Evolutionary conservation across 768 basidiomycete genomes (phyloP).

Genomic region (Xerocomellus dryophilus): DNA sequence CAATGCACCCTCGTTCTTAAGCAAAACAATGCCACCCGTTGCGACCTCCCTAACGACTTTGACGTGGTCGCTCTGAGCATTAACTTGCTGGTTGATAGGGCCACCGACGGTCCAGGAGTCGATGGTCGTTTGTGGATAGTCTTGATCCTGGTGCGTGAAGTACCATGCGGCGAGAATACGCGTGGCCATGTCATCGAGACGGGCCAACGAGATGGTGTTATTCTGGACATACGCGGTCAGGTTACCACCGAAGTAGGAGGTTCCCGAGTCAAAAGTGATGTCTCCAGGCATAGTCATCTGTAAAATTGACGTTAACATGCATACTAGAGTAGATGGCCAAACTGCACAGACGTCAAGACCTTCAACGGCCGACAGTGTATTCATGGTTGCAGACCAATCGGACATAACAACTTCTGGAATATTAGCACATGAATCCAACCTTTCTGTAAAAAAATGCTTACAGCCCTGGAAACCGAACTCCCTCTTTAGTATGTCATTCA

Average conservation of each 20-base stretch:
- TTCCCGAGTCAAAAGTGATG: slow-evolving; percentile 37
- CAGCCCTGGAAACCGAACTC: slow-evolving; percentile 69
- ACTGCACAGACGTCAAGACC: slow-evolving; percentile 55
- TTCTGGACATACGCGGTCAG: slow-evolving; percentile 58
- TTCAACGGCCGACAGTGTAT: slow-evolving; percentile 47
- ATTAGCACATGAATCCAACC: neutral
- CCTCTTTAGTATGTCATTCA: slow-evolving; percentile 61
- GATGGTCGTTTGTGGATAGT: slow-evolving; percentile 26
- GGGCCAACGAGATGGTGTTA: slow-evolving; percentile 53
- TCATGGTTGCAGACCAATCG: slow-evolving; percentile 63
- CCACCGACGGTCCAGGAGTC: slow-evolving; percentile 29
- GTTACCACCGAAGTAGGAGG: slow-evolving; percentile 56
- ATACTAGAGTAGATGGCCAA: too few relatives aligned
- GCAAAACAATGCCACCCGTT: slow-evolving; percentile 60
- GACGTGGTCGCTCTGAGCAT: slow-evolving; percentile 56
- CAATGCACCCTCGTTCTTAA: slow-evolving; percentile 62
- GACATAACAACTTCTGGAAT: slow-evolving; percentile 43
- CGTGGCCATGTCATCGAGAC: slow-evolving; percentile 70
- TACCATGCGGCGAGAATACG: slow-evolving; percentile 68
- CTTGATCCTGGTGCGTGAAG: slow-evolving; percentile 34
- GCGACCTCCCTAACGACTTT: slow-evolving; percentile 59
- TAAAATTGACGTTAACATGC: neutral
- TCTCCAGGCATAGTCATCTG: slow-evolving; percentile 78
- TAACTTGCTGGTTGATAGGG: slow-evolving; percentile 41
- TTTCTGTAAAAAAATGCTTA: slow-evolving; percentile 19